These are phyloP conservation scores for Pezicula carpinea DNA, from an alignment of 2,329 filamentous ascomycete genomes.

Conservation along the genomic window DNA sequence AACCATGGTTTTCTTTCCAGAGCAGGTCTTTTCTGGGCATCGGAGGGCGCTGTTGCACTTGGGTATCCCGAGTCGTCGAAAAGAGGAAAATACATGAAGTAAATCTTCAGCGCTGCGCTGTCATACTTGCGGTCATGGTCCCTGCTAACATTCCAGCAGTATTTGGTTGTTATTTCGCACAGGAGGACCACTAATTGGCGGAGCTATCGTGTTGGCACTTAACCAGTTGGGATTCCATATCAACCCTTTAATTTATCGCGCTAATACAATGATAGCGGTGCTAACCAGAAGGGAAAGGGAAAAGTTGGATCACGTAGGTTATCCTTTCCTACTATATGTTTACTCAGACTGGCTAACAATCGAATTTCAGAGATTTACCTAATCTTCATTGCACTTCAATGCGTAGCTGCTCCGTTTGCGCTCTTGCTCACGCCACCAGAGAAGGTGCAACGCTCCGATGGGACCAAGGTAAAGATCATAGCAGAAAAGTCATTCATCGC, in stretches of 20 bases:
- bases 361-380: slow-evolving; percentile 46
- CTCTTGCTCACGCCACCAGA: slow-evolving; percentile 54
- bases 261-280: background rate
- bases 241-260: slow-evolving; percentile 8
- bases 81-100: slow-evolving; percentile 45
- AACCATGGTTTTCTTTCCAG: slow-evolving; percentile 6
- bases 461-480: slow-evolving; percentile 42
- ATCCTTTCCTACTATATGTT: slow-evolving; percentile 3
- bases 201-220: slow-evolving; percentile 63
- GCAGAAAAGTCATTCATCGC: slow-evolving; percentile 51
- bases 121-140: accelerated
- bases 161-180: slow-evolving; percentile 59
- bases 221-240: slow-evolving; percentile 40
- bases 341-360: slow-evolving; percentile 4
- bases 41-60: slow-evolving; percentile 67
- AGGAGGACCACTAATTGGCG: slow-evolving; percentile 62
- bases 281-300: background rate
- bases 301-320: slow-evolving; percentile 31
- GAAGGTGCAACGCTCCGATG: slow-evolving; percentile 60
- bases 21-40: slow-evolving; percentile 65
- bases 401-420: slow-evolving; percentile 55
- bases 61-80: slow-evolving; percentile 67
- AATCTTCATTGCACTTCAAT: slow-evolving; percentile 66
- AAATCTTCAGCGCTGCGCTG: background rate
- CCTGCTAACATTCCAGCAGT: slow-evolving; percentile 29